These are phyloP conservation scores for Cyberlindnera mrakii DNA, from an alignment of 805 yeast species.

Conservation along the genomic window DNA sequence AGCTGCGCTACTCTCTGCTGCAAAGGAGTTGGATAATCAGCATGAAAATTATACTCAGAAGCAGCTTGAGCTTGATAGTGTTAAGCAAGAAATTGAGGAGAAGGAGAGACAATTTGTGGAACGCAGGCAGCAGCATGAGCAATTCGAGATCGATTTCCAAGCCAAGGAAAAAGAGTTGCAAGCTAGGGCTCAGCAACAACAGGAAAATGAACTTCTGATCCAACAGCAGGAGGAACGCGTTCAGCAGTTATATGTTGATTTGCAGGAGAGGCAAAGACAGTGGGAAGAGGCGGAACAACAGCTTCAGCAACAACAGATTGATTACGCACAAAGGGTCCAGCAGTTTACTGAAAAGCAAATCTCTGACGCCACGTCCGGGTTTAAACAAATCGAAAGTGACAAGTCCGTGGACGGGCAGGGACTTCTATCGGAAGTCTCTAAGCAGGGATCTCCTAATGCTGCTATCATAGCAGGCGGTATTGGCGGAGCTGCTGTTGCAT, in stretches of 20 bases:
- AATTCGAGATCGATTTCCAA: constrained; percentile 13
- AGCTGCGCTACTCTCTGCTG: constrained; percentile 23
- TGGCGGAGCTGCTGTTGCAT: constrained; percentile 21
- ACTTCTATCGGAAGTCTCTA: constrained; percentile 18
- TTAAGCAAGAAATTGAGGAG: constrained; percentile 27
- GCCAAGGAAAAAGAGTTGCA: constrained; percentile 25
- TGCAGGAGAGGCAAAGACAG: constrained; percentile 30
- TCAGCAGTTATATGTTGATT: constrained; percentile 28
- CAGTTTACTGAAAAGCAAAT: constrained; percentile 34
- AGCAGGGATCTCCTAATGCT: constrained; percentile 5
- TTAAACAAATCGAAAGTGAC: constrained; percentile 8
- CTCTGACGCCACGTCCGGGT: constrained; percentile 25
- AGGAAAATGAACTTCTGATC: constrained; percentile 30
- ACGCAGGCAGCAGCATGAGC: constrained; percentile 23
- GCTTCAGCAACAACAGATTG: constrained; percentile 30
- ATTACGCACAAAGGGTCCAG: constrained; percentile 33
- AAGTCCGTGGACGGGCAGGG: constrained; percentile 1
- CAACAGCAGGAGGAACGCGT: constrained; percentile 32
- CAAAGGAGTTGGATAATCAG: constrained; percentile 32
- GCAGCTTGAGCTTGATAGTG: constrained; percentile 27
- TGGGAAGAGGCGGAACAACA: constrained; percentile 35
- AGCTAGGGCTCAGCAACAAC: constrained; percentile 27
- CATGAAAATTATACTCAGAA: constrained; percentile 32
- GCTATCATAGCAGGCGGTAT: constrained; percentile 19
- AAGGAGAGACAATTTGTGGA: constrained; percentile 29